A percentile compares a stretch with the other conserved stretches of the same genome.
Conservation (phyloP, 306 rosid species). For the Casuarina equisetifolia region DNA sequence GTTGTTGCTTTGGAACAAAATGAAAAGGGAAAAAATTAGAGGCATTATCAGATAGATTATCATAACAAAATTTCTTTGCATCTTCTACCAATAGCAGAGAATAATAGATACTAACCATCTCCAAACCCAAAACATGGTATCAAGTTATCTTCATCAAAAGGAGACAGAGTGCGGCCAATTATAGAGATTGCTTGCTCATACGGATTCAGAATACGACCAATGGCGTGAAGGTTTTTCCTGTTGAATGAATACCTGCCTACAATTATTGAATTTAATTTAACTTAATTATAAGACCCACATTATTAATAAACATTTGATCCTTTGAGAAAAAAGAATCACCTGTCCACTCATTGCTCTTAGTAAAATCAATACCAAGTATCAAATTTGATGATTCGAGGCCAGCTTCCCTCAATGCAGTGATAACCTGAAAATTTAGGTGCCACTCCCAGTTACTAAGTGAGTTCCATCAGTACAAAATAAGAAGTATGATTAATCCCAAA, state of each 20-base stretch:
- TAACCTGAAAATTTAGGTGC: conserved; percentile 59
- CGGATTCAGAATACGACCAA: conserved; percentile 74
- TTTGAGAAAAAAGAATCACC: conserved; percentile 45
- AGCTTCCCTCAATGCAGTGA: conserved; percentile 83
- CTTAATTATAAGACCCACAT: background rate
- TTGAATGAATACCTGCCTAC: conserved; percentile 71
- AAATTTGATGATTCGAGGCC: conserved; percentile 95
- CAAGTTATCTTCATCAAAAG: conserved; percentile 92
- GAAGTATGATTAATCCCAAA: background rate
- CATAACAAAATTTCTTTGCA: conserved; percentile 11
- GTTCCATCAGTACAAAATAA: background rate
- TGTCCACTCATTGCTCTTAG: conserved; percentile 99
- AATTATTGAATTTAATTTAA: conserved; percentile 34
- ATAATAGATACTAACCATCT: conserved; percentile 60
- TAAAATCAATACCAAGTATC: conserved; percentile 90
- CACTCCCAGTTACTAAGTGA: conserved; percentile 2
- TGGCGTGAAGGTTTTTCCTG: conserved; percentile 80
- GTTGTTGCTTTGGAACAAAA: conserved; percentile 54
- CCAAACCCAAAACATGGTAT: conserved; percentile 98
- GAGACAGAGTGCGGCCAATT: conserved; percentile 75
- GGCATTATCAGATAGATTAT: conserved; percentile 18
- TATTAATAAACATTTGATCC: background rate
- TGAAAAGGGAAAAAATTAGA: conserved; percentile 24
- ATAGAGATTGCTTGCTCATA: conserved; percentile 96
- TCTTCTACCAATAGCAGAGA: conserved; percentile 19